These are phyloP conservation scores for Thielaviopsis cerberus DNA, from an alignment of 2,329 filamentous ascomycete genomes.

Conservation along the genomic window DNA sequence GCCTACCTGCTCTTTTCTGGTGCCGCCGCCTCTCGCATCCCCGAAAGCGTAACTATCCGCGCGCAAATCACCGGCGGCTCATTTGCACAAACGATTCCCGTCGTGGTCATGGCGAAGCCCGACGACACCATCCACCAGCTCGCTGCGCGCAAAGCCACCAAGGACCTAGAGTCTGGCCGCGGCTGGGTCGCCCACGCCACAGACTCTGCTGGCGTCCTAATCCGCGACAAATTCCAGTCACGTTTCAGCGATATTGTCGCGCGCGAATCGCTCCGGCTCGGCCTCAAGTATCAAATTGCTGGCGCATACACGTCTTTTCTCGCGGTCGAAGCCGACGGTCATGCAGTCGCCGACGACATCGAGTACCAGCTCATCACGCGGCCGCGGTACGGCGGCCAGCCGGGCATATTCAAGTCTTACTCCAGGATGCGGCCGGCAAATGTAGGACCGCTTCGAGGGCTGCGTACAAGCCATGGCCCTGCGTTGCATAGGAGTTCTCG, in stretches of 20 bases:
- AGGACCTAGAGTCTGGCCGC: conserved; percentile 51
- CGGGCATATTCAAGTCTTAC: not conserved
- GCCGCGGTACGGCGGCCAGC: too few relatives aligned
- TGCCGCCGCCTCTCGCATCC: conserved; percentile 20
- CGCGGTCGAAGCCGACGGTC: conserved; percentile 34
- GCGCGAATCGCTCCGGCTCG: conserved; percentile 46
- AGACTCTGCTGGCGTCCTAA: conserved; percentile 22
- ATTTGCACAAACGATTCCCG: conserved; percentile 44
- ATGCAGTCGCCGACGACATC: not conserved
- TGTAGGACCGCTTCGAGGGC: too few relatives aligned
- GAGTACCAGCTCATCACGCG: not conserved
- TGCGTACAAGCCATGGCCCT: too few relatives aligned
- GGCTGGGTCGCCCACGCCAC: conserved; percentile 44
- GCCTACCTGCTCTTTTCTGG: conserved; percentile 48
- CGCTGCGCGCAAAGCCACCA: conserved; percentile 46
- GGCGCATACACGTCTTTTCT: conserved; percentile 59
- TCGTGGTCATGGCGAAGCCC: conserved; percentile 28
- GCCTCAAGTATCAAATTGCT: conserved; percentile 45
- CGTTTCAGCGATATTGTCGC: conserved; percentile 42
- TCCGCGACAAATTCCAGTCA: conserved; percentile 29
- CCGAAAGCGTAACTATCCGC: conserved; percentile 36
- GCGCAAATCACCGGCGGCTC: conserved; percentile 39
- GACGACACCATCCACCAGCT: conserved; percentile 49
- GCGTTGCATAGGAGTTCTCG: too few relatives aligned
- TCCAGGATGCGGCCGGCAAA: too few relatives aligned